phyloP scores from a whole-genome alignment of 768 basidiomycete genomes.

The Hypholoma fasciculare region DNA sequence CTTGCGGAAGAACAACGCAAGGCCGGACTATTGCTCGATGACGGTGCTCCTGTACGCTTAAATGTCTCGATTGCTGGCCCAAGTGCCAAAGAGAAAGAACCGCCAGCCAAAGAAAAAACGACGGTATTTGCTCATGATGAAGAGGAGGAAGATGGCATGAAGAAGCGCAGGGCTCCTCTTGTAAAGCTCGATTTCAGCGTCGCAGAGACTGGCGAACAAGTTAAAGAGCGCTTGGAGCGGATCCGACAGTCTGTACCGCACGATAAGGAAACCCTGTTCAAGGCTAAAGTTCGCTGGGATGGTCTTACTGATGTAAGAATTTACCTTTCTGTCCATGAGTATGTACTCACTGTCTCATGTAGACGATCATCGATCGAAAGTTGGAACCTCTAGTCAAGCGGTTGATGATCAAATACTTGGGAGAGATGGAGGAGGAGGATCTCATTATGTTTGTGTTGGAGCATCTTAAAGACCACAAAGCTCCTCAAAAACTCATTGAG shows the following conservation, averaged over 20 bases:
- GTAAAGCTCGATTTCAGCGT: conserved; percentile 90
- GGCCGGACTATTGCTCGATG: conserved; percentile 87
- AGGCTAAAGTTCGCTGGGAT: conserved; percentile 89
- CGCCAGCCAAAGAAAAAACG: conserved; percentile 48
- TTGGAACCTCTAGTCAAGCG: conserved; percentile 82
- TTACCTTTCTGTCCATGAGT: background rate
- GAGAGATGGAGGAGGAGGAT: conserved; percentile 92
- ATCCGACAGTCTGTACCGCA: conserved; percentile 73
- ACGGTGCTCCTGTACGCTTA: conserved; percentile 87
- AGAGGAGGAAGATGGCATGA: conserved; percentile 83
- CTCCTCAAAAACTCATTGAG: conserved; percentile 82
- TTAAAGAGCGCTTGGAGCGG: conserved; percentile 77
- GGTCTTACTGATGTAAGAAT: conserved; percentile 79
- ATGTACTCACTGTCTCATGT: conserved; percentile 1
- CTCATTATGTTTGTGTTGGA: conserved; percentile 93
- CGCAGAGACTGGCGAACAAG: conserved; percentile 77
- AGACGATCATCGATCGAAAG: conserved; percentile 84
- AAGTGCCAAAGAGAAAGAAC: conserved; percentile 42
- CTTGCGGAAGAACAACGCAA: conserved; percentile 89
- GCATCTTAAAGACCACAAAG: conserved; percentile 89
- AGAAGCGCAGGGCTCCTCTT: conserved; percentile 83
- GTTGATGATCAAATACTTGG: conserved; percentile 84
- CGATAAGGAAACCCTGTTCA: conserved; percentile 79
- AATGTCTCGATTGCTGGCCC: conserved; percentile 69
- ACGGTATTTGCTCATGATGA: conserved; percentile 78